Evolutionary conservation across 352 stramenopile genomes (phyloP).

Genomic region (Phytopythium boreale): DNA sequence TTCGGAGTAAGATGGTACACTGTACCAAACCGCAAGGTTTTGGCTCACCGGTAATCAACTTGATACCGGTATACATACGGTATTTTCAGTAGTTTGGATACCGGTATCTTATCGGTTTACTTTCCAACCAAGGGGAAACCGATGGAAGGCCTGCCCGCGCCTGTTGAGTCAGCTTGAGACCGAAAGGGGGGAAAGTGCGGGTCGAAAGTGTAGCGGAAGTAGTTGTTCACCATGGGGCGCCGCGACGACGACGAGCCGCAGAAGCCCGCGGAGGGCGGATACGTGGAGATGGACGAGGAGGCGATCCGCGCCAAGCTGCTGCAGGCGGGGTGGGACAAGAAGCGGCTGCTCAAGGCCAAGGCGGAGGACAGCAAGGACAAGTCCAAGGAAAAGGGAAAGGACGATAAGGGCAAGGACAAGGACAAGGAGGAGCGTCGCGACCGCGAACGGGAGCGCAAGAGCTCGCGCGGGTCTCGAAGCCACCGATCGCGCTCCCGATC

Average conservation of each 20-base stretch:
- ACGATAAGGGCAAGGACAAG: conserved; percentile 10
- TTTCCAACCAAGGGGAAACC: no score
- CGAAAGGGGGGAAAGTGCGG: no score
- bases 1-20: no score
- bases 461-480: conserved; percentile 13
- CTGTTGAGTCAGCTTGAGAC: no score
- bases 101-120: no score
- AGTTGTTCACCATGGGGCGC: conserved; percentile 1
- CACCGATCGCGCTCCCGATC: conserved; percentile 24
- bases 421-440: conserved; percentile 10
- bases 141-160: no score
- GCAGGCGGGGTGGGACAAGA: conserved; percentile 70
- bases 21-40: no score
- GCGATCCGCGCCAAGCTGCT: conserved; percentile 71
- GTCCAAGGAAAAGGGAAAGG: conserved; percentile 14
- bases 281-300: conserved; percentile 48
- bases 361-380: conserved; percentile 11
- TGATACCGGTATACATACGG: no score
- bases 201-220: no score
- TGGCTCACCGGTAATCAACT: no score
- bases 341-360: conserved; percentile 20
- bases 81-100: no score
- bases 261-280: conserved; percentile 5
- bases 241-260: conserved; percentile 9
- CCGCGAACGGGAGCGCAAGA: conserved; percentile 15